Base-by-base conservation (phyloP, 768 basidiomycete species). In the Boletus tomentosulus region DNA sequence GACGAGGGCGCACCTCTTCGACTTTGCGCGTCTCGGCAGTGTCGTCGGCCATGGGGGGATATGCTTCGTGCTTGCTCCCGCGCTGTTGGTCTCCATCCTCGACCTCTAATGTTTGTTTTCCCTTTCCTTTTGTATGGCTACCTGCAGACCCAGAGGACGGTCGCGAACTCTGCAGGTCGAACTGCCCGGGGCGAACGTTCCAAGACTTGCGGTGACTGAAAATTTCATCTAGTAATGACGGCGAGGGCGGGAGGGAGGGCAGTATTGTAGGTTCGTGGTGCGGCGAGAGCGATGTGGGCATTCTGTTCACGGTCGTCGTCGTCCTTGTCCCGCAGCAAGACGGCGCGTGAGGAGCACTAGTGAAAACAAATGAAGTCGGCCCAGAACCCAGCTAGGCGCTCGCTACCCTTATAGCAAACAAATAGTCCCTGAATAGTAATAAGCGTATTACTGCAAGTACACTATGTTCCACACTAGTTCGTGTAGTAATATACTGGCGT, bases 11-110 rank as follows among this genome's bases (percentile, higher is more conserved):
- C 69, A 87, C 90, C 83, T 91, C 87, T 73, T 84, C 78, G 19
- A 92, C 75, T 51, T 82, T 75, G 54, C 82, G 79, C 28, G 87
- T 82, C 58, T 91, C 90, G 41, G 78, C 78, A 31, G 78, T 78
- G 19, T 84, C 84, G 57, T 89, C 85, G 39, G 73, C 82, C 38
- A 67, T 78, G 3, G 89, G 89, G 2, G 89, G 87, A 62, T 91
- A 91, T 25, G 60, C 59, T 37, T 63, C 62, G 19, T 62, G 66
- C 22, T 52, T 27, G 42, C 50, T 24, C 27, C 54, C 51, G 54
- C 60, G 19, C 37, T 70, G 64, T 38, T 51, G 59, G 16, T 19
- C 19, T 1, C 68, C 53, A 5, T 67, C 64, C 3, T 55, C 60
- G 6, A 54, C 51, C 16, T 57, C 57, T 28, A 24, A 22, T 2